Percentiles rank a stretch among this genome's conserved stretches.
Evolutionary conservation across 1,284 basidiomycete genomes (phyloP).

Genomic region (Cryptococcus sp.): DNA sequence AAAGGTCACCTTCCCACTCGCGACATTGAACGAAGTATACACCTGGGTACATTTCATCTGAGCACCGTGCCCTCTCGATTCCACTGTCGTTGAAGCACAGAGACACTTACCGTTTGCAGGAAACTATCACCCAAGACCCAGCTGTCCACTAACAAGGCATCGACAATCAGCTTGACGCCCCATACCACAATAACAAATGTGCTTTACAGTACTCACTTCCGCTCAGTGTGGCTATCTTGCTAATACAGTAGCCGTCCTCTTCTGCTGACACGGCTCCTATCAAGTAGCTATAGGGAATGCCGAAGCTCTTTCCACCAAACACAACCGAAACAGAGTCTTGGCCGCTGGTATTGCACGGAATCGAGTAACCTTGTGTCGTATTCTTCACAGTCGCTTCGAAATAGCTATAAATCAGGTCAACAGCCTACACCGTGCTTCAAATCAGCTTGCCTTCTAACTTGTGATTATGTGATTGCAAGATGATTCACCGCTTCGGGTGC

Average conservation of each 20-base stretch:
- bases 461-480: not conserved
- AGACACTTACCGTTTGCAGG: conserved; percentile 10
- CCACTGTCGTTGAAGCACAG: not conserved
- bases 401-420: conserved; percentile 2
- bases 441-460: not conserved
- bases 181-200: not conserved
- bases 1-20: conserved; percentile 9
- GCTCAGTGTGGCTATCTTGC: conserved; percentile 8
- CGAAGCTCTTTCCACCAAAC: conserved; percentile 9
- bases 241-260: conserved; percentile 8
- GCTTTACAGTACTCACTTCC: not conserved
- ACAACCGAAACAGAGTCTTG: not conserved
- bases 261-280: not conserved
- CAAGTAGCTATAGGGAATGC: conserved; percentile 8
- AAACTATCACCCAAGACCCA: conserved; percentile 13
- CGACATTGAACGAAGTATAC: conserved; percentile 13
- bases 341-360: conserved; percentile 5
- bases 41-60: not conserved
- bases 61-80: too few relatives aligned
- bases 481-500: conserved; percentile 7
- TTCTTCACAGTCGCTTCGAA: conserved; percentile 1
- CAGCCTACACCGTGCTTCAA: not conserved
- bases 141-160: not conserved
- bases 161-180: too few relatives aligned
- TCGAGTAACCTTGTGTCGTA: conserved; percentile 7